phyloP scores from a whole-genome alignment of 805 yeast genomes.

The Cyberlindnera subsufficiens region DNA sequence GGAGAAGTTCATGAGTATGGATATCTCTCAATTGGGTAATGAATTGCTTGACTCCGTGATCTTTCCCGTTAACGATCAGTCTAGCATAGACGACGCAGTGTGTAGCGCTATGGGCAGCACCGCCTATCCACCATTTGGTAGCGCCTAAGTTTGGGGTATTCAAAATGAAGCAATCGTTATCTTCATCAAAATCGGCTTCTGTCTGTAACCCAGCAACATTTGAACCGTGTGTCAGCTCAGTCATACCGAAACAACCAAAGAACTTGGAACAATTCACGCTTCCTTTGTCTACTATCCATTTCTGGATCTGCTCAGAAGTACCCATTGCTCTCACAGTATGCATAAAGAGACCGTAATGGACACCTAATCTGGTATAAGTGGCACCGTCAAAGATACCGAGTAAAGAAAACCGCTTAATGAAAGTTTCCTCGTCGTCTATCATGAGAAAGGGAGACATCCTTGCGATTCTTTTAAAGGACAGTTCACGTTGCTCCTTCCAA shows the following conservation, averaged over 20 bases:
- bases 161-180: constrained; percentile 60
- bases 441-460: constrained; percentile 49
- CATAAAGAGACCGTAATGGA: constrained; percentile 79
- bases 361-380: constrained; percentile 75
- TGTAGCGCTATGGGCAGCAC: constrained; percentile 92
- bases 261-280: constrained; percentile 50
- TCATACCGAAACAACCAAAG: constrained; percentile 87
- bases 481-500: constrained; percentile 50
- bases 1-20: constrained; percentile 54
- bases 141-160: constrained; percentile 90
- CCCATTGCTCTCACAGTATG: constrained; percentile 81
- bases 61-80: constrained; percentile 72
- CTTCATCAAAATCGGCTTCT: constrained; percentile 69
- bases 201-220: constrained; percentile 91
- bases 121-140: constrained; percentile 98
- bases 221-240: constrained; percentile 89
- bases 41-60: constrained; percentile 91
- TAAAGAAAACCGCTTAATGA: constrained; percentile 50
- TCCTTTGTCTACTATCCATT: constrained; percentile 73
- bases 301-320: constrained; percentile 71
- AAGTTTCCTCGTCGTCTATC: constrained; percentile 29
- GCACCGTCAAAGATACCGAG: constrained; percentile 70
- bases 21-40: constrained; percentile 86
- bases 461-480: constrained; percentile 45
- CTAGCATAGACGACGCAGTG: constrained; percentile 83